These are phyloP conservation scores for Aureobasidium sp. DNA, from an alignment of 2,329 filamentous ascomycete genomes.

Conservation along the genomic window DNA sequence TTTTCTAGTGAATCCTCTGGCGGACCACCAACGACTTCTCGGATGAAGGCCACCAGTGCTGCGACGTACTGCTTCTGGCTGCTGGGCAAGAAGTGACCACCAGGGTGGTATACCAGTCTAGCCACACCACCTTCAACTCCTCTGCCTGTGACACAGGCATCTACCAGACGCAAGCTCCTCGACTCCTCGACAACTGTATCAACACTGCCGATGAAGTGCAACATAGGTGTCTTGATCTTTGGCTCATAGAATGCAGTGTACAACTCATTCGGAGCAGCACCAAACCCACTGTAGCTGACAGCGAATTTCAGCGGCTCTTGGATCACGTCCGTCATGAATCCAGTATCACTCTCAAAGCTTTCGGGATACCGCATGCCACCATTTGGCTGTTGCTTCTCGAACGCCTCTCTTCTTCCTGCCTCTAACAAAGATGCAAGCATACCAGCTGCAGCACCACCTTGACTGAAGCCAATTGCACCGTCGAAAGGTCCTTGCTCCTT, in stretches of 20 bases:
- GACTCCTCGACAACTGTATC: constrained; percentile 83
- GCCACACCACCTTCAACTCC: constrained; percentile 31
- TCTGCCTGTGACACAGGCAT: constrained; percentile 51
- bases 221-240: constrained; percentile 64
- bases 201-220: constrained; percentile 76
- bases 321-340: constrained; percentile 29
- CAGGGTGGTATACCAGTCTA: constrained; percentile 66
- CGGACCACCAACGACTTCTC: constrained; percentile 41
- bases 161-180: constrained; percentile 59
- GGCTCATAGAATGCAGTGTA: constrained; percentile 70
- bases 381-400: constrained; percentile 34
- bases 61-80: constrained; percentile 72
- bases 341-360: constrained; percentile 36
- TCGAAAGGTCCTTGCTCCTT: constrained; percentile 61
- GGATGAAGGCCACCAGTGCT: constrained; percentile 67
- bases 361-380: constrained; percentile 48
- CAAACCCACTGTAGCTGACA: constrained; percentile 72
- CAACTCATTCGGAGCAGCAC: constrained; percentile 49
- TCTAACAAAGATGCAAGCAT: constrained; percentile 71
- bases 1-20: constrained; percentile 27
- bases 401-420: constrained; percentile 39
- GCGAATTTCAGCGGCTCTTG: constrained; percentile 62
- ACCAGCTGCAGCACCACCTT: constrained; percentile 66
- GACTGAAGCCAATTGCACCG: constrained; percentile 74
- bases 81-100: constrained; percentile 80